Evolutionary conservation across 1,284 basidiomycete genomes (phyloP).

Genomic region (Trametes versicolor): DNA sequence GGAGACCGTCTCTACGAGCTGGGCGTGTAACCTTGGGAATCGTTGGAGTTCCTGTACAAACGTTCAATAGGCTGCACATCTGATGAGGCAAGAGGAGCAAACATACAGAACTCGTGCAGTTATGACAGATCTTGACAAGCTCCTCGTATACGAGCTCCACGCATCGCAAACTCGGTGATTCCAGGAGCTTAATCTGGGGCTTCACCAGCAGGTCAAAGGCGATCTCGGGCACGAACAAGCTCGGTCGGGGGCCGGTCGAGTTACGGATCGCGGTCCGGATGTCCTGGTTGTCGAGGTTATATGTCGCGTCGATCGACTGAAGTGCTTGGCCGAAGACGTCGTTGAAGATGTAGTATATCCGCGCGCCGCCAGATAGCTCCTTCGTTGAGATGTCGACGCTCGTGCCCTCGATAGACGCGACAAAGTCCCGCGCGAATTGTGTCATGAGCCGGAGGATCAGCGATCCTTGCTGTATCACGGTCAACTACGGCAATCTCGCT

Average conservation of each 20-base stretch:
- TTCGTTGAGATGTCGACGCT: slow-evolving; percentile 98
- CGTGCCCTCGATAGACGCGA: slow-evolving; percentile 98
- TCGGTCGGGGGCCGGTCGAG: slow-evolving; percentile 96
- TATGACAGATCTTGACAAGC: slow-evolving; percentile 99
- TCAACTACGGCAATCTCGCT: slow-evolving; percentile 7
- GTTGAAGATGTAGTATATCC: slow-evolving; percentile 99
- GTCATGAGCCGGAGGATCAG: slow-evolving; percentile 97
- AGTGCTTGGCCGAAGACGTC: slow-evolving; percentile 97
- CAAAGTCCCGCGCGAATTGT: slow-evolving; percentile 97
- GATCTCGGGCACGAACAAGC: slow-evolving; percentile 96
- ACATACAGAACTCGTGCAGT: slow-evolving; percentile 89
- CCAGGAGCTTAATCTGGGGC: slow-evolving; percentile 97
- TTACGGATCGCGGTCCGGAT: slow-evolving; percentile 99
- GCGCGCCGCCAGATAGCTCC: slow-evolving; percentile 96
- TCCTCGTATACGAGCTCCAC: slow-evolving; percentile 99
- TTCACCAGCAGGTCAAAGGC: slow-evolving; percentile 98
- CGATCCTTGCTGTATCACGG: slow-evolving; percentile 71
- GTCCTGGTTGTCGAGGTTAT: slow-evolving; percentile 93
- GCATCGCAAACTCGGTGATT: slow-evolving; percentile 93
- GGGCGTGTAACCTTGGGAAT: slow-evolving; percentile 93
- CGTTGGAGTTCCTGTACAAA: slow-evolving; percentile 88
- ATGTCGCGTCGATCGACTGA: slow-evolving; percentile 89
- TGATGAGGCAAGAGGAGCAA: slow-evolving; percentile 2
- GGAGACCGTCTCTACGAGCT: slow-evolving; percentile 97
- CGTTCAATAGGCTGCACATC: neutral